A percentile compares a stretch with the other conserved stretches of the same genome.
Conservation (phyloP, 352 stramenopile genomes). For the Phytophthora pini region DNA sequence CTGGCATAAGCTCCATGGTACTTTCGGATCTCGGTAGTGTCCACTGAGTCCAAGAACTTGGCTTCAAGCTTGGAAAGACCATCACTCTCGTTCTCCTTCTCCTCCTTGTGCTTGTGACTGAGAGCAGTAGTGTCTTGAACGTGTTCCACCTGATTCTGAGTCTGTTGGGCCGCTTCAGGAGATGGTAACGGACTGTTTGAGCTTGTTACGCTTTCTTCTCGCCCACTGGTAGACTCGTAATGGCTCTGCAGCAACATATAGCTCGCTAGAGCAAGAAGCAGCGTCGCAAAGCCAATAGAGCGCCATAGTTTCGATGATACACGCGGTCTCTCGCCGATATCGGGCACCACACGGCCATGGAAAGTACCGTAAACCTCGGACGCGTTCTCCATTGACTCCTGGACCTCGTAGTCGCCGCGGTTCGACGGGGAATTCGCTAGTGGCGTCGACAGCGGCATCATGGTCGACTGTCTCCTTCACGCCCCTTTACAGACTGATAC, state of each 20-base stretch:
- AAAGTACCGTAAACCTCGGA: constrained; percentile 31
- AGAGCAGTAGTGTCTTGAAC: constrained; percentile 9
- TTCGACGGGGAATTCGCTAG: background rate
- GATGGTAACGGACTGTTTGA: background rate
- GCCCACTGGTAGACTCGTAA: constrained; percentile 3
- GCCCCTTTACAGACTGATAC: constrained; percentile 20
- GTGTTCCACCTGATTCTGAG: background rate
- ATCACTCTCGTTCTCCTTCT: constrained; percentile 22
- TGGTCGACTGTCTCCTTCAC: background rate
- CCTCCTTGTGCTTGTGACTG: constrained; percentile 26
- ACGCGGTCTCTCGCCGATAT: constrained; percentile 12
- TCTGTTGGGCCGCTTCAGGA: constrained; percentile 5
- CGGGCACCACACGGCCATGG: constrained; percentile 11
- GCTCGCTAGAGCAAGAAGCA: constrained; percentile 26
- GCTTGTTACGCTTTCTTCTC: background rate
- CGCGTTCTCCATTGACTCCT: constrained; percentile 7
- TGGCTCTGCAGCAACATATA: constrained; percentile 34
- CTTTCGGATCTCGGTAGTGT: constrained; percentile 34
- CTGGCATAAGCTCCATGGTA: constrained; percentile 43
- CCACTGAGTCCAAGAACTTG: constrained; percentile 31
- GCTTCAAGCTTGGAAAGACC: constrained; percentile 29
- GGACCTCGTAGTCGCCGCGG: background rate
- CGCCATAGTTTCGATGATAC: constrained; percentile 22
- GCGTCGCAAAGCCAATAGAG: constrained; percentile 8
- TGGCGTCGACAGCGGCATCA: constrained; percentile 32